phyloP scores from a whole-genome alignment of 768 basidiomycete species.

The Rhodotorula babjevae region DNA sequence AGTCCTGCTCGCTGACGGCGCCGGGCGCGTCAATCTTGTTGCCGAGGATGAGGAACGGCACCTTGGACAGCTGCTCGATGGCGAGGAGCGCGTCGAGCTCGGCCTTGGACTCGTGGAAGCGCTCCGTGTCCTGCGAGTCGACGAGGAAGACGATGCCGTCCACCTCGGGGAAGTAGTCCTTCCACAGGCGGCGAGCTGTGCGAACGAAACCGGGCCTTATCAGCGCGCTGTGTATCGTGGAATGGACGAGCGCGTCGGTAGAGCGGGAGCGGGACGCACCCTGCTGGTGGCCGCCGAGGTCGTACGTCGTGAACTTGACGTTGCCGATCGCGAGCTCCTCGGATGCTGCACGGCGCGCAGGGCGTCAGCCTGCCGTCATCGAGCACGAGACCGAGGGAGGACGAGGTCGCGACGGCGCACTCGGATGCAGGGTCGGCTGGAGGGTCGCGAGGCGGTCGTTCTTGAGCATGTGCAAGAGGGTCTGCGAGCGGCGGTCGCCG shows the following conservation, averaged over 20 bases:
- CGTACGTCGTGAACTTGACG: constrained; percentile 98
- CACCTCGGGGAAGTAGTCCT: constrained; percentile 99
- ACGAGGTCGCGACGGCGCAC: too few relatives aligned
- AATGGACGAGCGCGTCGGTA: too few relatives aligned
- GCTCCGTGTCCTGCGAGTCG: constrained; percentile 93
- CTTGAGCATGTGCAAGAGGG: constrained; percentile 97
- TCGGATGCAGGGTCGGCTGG: constrained; percentile 97
- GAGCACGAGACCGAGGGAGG: too few relatives aligned
- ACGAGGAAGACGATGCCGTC: constrained; percentile 98
- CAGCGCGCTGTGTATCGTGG: too few relatives aligned
- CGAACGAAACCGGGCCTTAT: too few relatives aligned
- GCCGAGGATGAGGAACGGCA: constrained; percentile 95
- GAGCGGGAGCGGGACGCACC: constrained; percentile 53
- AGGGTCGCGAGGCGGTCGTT: constrained; percentile 95
- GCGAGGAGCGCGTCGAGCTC: constrained; percentile 93
- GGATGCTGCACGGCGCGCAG: constrained; percentile 61
- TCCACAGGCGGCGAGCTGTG: constrained; percentile 91
- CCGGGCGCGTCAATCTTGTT: constrained; percentile 99
- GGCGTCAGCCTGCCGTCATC: neutral
- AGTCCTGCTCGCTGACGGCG: constrained; percentile 94
- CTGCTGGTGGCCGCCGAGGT: constrained; percentile 95
- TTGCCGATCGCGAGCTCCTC: constrained; percentile 98
- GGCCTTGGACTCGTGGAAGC: constrained; percentile 91
- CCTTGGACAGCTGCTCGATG: constrained; percentile 90
- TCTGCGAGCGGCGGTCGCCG: constrained; percentile 54